These are phyloP conservation scores for Lactarius evosmus DNA, from an alignment of 768 basidiomycete genomes.

Conservation along the genomic window DNA sequence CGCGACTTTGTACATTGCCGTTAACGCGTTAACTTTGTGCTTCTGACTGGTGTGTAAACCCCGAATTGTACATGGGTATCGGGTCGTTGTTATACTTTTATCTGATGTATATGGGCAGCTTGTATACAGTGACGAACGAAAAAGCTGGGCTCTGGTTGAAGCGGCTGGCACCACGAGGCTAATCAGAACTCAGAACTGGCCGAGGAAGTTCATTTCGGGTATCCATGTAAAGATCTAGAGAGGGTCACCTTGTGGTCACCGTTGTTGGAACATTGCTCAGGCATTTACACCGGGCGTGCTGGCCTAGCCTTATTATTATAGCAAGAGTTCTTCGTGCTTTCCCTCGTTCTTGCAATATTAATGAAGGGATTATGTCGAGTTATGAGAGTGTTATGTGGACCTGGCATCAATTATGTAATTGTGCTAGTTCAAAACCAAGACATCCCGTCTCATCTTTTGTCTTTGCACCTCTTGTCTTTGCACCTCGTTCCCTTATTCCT, in stretches of 20 bases:
- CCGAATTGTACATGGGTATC: not conserved
- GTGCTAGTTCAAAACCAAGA: conserved; percentile 19
- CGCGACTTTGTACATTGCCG: not conserved
- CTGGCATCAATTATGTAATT: conserved; percentile 11
- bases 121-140: too few species aligned
- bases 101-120: too few species aligned
- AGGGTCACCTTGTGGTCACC: too few species aligned
- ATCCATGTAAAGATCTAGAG: not conserved
- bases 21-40: not conserved
- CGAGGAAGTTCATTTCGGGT: not conserved
- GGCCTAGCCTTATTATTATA: too few species aligned
- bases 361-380: too few species aligned
- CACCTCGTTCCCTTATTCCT: not conserved
- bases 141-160: not conserved
- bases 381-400: too few species aligned
- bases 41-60: not conserved
- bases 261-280: too few species aligned
- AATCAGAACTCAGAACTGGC: not conserved
- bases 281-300: too few species aligned
- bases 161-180: not conserved
- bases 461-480: not conserved
- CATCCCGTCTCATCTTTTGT: conserved; percentile 14
- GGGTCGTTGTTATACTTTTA: too few species aligned
- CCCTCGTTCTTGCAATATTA: too few species aligned
- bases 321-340: not conserved